Evolutionary conservation across 2,329 filamentous ascomycete genomes (phyloP).

Genomic region (Calonectria pauciramosa): DNA sequence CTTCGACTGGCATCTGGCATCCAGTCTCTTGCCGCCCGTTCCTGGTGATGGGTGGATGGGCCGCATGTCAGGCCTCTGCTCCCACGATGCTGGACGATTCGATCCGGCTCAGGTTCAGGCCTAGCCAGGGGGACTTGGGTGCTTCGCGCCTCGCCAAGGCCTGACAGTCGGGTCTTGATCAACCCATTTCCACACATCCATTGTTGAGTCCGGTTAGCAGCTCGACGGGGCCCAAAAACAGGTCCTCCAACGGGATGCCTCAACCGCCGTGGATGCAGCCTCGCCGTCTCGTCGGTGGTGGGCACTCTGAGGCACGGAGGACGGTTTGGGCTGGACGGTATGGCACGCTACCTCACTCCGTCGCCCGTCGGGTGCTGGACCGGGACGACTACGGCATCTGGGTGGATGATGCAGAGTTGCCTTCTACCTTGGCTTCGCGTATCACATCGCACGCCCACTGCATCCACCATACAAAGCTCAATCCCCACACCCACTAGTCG

Average conservation of each 20-base stretch:
- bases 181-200: neutral
- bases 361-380: neutral
- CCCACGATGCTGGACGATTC: slow-evolving; percentile 13
- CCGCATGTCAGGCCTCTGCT: slow-evolving; percentile 18
- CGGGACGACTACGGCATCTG: slow-evolving; percentile 20
- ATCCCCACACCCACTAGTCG: slow-evolving; percentile 11
- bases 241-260: slow-evolving; percentile 8
- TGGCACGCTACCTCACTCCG: slow-evolving; percentile 5
- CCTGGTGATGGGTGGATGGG: slow-evolving; percentile 22
- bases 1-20: neutral
- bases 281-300: slow-evolving; percentile 8
- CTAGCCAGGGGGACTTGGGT: neutral
- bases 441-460: slow-evolving; percentile 25
- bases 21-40: slow-evolving; percentile 18
- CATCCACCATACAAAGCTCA: slow-evolving; percentile 20
- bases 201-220: neutral
- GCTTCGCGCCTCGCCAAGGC: slow-evolving; percentile 1
- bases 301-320: slow-evolving; percentile 2
- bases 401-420: slow-evolving; percentile 23
- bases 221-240: neutral
- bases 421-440: slow-evolving; percentile 24
- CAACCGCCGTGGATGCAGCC: neutral
- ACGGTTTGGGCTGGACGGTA: slow-evolving; percentile 1
- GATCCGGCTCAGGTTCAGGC: slow-evolving; percentile 4
- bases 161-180: slow-evolving; percentile 7